A percentile compares a stretch with the other conserved stretches of the same genome.
Evolutionary conservation across 1,284 basidiomycete genomes (phyloP).

Genomic region (Puccinia triticina): DNA sequence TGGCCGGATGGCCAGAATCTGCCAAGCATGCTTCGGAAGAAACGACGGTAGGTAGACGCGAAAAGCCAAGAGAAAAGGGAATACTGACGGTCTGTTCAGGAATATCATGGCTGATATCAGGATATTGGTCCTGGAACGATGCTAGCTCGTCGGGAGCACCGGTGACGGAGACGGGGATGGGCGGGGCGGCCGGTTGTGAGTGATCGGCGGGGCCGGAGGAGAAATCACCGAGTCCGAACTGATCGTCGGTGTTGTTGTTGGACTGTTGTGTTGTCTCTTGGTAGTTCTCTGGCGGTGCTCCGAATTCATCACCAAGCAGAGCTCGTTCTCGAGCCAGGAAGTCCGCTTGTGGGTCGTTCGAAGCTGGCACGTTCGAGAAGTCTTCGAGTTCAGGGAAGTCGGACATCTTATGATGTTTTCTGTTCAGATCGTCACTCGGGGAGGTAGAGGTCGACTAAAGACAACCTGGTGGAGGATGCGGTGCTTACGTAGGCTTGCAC

Average conservation of each 20-base stretch:
- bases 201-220: conserved; percentile 54
- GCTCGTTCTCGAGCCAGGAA: conserved; percentile 54
- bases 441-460: no score
- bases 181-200: conserved; percentile 2
- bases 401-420: conserved; percentile 14
- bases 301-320: conserved; percentile 57
- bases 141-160: conserved; percentile 23
- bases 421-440: no score
- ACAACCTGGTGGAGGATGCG: neutral
- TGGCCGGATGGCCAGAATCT: conserved; percentile 2
- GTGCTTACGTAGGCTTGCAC: no score
- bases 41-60: neutral
- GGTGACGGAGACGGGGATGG: conserved; percentile 27
- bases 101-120: conserved; percentile 43
- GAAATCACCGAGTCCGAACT: conserved; percentile 57
- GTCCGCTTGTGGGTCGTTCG: conserved; percentile 51
- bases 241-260: conserved; percentile 56
- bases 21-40: conserved; percentile 6
- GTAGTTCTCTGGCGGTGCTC: conserved; percentile 45
- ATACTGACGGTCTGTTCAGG: conserved; percentile 31
- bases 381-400: conserved; percentile 49
- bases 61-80: neutral
- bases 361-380: conserved; percentile 16
- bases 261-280: conserved; percentile 41
- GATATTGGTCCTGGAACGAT: conserved; percentile 44